Conservation (phyloP, 805 yeast genomes). For the Barnettozyma sucrosica region DNA sequence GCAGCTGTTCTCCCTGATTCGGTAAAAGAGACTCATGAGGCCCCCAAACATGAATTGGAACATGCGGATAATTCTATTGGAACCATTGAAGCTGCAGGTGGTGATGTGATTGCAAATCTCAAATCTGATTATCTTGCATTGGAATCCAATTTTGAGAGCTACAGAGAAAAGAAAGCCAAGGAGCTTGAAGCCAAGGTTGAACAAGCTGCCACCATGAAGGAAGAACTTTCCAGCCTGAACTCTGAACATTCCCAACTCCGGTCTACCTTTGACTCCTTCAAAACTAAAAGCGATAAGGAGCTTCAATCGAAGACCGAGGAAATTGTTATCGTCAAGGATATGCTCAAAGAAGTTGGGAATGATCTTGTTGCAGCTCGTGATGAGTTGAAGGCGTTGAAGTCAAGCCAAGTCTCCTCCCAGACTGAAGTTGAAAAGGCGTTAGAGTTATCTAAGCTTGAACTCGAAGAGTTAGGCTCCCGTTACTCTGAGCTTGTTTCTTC, state of each 20-base stretch:
- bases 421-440: slow-evolving; percentile 13
- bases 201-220: not conserved
- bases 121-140: not conserved
- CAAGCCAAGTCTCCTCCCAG: not conserved
- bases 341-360: slow-evolving; percentile 70
- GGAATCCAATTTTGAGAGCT: not conserved
- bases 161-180: not conserved
- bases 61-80: not conserved
- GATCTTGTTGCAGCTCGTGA: slow-evolving; percentile 71
- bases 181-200: not conserved
- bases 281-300: slow-evolving; percentile 19
- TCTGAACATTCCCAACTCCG: not conserved
- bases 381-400: slow-evolving; percentile 38
- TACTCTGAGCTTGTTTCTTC: not conserved
- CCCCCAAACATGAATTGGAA: slow-evolving; percentile 12
- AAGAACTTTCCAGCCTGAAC: not conserved
- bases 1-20: slow-evolving; percentile 9
- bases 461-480: slow-evolving; percentile 23
- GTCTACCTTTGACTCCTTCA: slow-evolving; percentile 10
- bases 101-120: not conserved
- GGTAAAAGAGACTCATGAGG: slow-evolving; percentile 14
- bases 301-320: slow-evolving; percentile 50
- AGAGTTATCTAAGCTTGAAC: slow-evolving; percentile 22
- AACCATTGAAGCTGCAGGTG: not conserved
- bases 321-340: slow-evolving; percentile 64